Base-by-base conservation (phyloP, 345 rosid genomes). In the Eucalyptus regnans region DNA sequence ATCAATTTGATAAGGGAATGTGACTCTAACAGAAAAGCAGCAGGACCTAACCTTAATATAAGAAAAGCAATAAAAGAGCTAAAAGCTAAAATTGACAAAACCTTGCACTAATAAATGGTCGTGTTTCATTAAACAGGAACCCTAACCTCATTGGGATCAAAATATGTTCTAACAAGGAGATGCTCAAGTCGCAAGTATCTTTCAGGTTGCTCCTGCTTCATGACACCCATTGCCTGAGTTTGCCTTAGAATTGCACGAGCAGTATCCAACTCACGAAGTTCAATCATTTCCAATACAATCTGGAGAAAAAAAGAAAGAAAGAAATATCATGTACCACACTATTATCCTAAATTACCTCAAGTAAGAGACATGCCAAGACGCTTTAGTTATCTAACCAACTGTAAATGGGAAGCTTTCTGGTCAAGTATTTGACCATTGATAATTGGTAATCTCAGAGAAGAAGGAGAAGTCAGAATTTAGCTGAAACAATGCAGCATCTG, bases 131-230 rank as follows among this genome's bases (percentile, higher is more conserved):
- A 41, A 87, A 16, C 51, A 48, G 90, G 88, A 51, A 89, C 51
- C 80, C 93, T 88, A 50, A 98, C 99, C 99, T 98, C 99, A 91
- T 94, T 95, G 1, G 99, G 98, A 93, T 97, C 99, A 91, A 97
- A 98, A 89, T 98, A 98, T 86, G 99, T 95, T 92, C 98, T 94
- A 90, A 98, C 99, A 60, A 98, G 94, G 76, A 97, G 98, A 94
- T 98, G 99, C 91, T 98, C 98, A 50, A 98, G 98, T 80, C 94
- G 91, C 96, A 98, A 92, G 93, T 97, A 97, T 94, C 99, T 94
- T 87, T 96, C 99, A 37, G 99, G 97, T 92, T 97, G 98, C 94
- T 98, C 99, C 94, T 98, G 99, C 94, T 97, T 98, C 99, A 98
- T 96, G 89, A 97, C 96, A 89, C 99, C 97, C 99, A 98, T 98